phyloP scores from a whole-genome alignment of 345 rosid genomes.

The Anastatica hierochuntica region DNA sequence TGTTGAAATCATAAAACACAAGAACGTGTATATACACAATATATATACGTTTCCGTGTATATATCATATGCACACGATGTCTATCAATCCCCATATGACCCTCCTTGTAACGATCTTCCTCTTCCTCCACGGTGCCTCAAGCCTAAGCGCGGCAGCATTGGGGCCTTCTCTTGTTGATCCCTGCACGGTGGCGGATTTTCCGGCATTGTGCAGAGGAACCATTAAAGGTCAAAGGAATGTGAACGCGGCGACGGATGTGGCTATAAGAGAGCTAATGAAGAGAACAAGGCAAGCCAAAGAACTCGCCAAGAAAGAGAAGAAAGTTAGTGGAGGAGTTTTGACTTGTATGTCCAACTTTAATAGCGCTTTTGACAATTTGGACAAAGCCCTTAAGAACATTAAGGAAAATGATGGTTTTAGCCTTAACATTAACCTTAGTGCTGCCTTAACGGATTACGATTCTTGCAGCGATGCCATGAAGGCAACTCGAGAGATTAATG shows the following conservation, averaged over 20 bases:
- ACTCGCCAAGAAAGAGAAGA: conserved; percentile 6
- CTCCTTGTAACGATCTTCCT: conserved; percentile 9
- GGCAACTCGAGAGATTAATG: neutral
- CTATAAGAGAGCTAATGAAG: conserved; percentile 17
- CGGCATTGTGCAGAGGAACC: conserved; percentile 15
- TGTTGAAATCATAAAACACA: conserved; percentile 14
- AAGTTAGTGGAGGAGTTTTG: conserved; percentile 1
- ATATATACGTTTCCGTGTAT: conserved; percentile 23
- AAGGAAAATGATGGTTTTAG: conserved; percentile 20
- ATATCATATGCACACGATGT: conserved; percentile 11
- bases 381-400: conserved; percentile 15
- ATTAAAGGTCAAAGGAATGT: conserved; percentile 19
- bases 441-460: conserved; percentile 22
- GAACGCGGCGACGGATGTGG: conserved; percentile 16
- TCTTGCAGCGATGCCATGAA: conserved; percentile 27
- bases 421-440: conserved; percentile 28
- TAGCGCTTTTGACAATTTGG: conserved; percentile 22
- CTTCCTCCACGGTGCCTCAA: conserved; percentile 2
- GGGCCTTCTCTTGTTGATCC: neutral
- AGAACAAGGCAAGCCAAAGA: conserved; percentile 4
- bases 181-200: conserved; percentile 13
- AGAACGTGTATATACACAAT: conserved; percentile 11
- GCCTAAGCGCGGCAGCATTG: neutral
- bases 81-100: neutral
- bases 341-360: conserved; percentile 22